Conservation (phyloP, 2,329 filamentous ascomycete species). For the Clonostachys rosea region DNA sequence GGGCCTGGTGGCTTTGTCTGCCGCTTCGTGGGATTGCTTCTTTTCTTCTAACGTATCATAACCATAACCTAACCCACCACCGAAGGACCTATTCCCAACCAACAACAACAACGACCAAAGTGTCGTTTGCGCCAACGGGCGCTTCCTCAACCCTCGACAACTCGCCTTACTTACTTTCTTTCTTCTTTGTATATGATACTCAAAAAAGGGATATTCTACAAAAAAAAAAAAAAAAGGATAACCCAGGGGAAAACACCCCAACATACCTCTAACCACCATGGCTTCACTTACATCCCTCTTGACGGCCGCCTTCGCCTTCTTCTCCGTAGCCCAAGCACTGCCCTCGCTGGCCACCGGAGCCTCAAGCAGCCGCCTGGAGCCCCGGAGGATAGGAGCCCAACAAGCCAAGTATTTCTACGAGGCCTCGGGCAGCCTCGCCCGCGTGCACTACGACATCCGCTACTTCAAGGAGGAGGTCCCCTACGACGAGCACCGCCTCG, state of each 20-base stretch:
- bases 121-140: too few relatives aligned
- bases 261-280: not conserved
- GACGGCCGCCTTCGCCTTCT: not conserved
- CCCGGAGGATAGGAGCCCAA: too few relatives aligned
- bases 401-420: slow-evolving; percentile 60
- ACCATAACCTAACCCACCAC: too few relatives aligned
- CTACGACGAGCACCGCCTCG: slow-evolving; percentile 62
- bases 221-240: too few relatives aligned
- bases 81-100: too few relatives aligned
- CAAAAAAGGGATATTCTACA: too few relatives aligned
- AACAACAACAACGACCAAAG: too few relatives aligned
- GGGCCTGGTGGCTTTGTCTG: too few relatives aligned
- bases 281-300: not conserved
- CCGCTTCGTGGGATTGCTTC: too few relatives aligned
- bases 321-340: not conserved
- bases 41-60: too few relatives aligned
- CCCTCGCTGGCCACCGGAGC: not conserved
- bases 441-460: slow-evolving; percentile 71
- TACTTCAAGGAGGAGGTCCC: slow-evolving; percentile 61
- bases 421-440: slow-evolving; percentile 51
- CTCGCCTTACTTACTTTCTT: not conserved
- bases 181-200: too few relatives aligned
- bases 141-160: not conserved
- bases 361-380: not conserved
- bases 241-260: too few relatives aligned